A percentile compares a stretch with the other conserved stretches of the same genome.
phyloP scores from a whole-genome alignment of 306 rosid genomes.

The Geum urbanum region DNA sequence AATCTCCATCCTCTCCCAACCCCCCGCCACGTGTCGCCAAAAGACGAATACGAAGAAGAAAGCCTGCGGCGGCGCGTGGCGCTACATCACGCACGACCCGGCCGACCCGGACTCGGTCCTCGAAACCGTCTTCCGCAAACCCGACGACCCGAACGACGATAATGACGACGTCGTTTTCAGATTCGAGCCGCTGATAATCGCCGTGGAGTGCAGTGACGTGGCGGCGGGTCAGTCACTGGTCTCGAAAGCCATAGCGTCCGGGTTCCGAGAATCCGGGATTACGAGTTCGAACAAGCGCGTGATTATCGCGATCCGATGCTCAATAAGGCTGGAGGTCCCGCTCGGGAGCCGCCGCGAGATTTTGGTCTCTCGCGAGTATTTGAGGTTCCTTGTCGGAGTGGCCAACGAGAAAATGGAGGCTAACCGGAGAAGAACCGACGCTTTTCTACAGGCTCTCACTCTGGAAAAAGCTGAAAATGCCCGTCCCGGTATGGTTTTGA shows the following conservation, averaged over 20 bases:
- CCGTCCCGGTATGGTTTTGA: conserved; percentile 40
- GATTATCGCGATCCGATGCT: conserved; percentile 86
- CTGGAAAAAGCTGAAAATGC: conserved; percentile 7
- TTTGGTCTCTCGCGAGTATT: conserved; percentile 66
- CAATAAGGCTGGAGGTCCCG: conserved; percentile 79
- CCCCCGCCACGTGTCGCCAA: conserved; percentile 14
- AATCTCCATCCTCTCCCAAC: conserved; percentile 81
- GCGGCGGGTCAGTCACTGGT: conserved; percentile 72
- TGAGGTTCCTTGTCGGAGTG: conserved; percentile 55
- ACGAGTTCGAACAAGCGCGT: conserved; percentile 68
- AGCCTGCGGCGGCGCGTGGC: conserved; percentile 85
- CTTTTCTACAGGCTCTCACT: conserved; percentile 43
- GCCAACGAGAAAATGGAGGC: conserved; percentile 89
- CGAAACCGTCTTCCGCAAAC: conserved; percentile 47
- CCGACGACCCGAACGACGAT: conserved; percentile 24
- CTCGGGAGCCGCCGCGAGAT: conserved; percentile 51
- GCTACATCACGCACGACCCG: conserved; percentile 65
- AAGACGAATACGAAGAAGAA: conserved; percentile 40
- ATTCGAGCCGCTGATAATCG: conserved; percentile 84
- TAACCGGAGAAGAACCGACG: conserved; percentile 64
- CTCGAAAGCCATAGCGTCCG: conserved; percentile 72
- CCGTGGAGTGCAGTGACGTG: conserved; percentile 78
- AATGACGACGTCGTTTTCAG: conserved; percentile 73
- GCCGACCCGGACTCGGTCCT: conserved; percentile 62
- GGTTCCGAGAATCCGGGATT: conserved; percentile 91